These are phyloP conservation scores for Microsporum audouinii DNA, from an alignment of 2,329 filamentous ascomycete genomes.

Conservation along the genomic window DNA sequence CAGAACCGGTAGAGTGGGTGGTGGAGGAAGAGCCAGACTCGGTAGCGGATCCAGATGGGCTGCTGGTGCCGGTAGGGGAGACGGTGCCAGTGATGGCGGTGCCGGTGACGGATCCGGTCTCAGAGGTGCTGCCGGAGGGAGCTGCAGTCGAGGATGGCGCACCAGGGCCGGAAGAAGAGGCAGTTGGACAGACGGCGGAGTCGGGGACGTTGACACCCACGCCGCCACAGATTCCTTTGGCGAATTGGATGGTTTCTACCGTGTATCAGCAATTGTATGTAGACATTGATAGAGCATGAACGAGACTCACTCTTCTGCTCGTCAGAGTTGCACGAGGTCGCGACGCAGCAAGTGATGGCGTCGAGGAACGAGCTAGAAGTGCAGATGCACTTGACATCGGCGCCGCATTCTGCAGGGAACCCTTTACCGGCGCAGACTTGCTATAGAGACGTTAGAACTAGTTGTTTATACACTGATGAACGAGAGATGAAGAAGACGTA, in stretches of 20 bases:
- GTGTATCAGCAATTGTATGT: too few species aligned
- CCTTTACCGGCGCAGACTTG: constrained; percentile 33
- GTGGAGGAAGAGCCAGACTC: neutral
- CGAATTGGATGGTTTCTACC: constrained; percentile 26
- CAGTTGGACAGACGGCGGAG: constrained; percentile 21
- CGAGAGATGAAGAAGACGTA: constrained; percentile 29
- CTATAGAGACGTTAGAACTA: constrained; percentile 15
- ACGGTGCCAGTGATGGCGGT: constrained; percentile 16
- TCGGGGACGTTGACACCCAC: constrained; percentile 29
- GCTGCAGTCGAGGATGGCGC: constrained; percentile 9
- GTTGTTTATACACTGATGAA: constrained; percentile 9
- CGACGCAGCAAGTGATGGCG: constrained; percentile 42
- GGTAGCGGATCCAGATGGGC: neutral
- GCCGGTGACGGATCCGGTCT: neutral
- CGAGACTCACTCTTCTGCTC: constrained; percentile 33
- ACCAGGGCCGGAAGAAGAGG: constrained; percentile 7
- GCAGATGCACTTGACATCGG: constrained; percentile 43
- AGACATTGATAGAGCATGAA: constrained; percentile 2
- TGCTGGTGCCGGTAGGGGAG: constrained; percentile 18
- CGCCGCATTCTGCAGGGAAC: constrained; percentile 29
- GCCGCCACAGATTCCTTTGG: constrained; percentile 29
- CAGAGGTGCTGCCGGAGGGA: constrained; percentile 9
- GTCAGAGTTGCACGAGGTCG: constrained; percentile 28
- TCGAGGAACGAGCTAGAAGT: constrained; percentile 35
- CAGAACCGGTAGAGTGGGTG: neutral